A percentile compares a stretch with the other conserved stretches of the same genome.
phyloP scores from a whole-genome alignment of 1,284 basidiomycete genomes.

The Pulveroboletus sp. region DNA sequence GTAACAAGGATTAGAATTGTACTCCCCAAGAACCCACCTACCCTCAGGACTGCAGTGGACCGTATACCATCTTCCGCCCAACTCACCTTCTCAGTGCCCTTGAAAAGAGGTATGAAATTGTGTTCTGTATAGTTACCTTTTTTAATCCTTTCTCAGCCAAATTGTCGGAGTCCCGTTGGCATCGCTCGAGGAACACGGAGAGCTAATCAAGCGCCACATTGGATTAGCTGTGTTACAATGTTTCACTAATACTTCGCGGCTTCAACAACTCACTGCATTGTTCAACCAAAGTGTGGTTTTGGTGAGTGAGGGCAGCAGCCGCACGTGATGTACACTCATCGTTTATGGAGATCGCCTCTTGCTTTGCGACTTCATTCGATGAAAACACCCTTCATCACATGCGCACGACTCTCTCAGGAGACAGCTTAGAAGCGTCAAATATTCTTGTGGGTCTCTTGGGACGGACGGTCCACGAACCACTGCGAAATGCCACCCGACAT shows the following conservation, averaged over 20 bases:
- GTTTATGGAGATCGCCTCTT: slow-evolving; percentile 34
- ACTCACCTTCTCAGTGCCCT: slow-evolving; percentile 21
- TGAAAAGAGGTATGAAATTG: slow-evolving; percentile 23
- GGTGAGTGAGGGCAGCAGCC: slow-evolving; percentile 29
- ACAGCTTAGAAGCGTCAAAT: slow-evolving; percentile 9
- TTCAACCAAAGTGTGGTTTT: slow-evolving; percentile 38
- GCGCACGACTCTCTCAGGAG: neutral
- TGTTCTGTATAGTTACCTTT: neutral
- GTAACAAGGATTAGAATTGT: neutral
- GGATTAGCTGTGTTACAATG: slow-evolving; percentile 38
- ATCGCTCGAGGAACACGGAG: slow-evolving; percentile 35
- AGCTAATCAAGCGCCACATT: slow-evolving; percentile 35
- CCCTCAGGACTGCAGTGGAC: slow-evolving; percentile 21
- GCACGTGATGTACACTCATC: slow-evolving; percentile 3
- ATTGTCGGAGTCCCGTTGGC: slow-evolving; percentile 21
- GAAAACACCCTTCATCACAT: slow-evolving; percentile 25
- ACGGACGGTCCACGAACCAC: slow-evolving; percentile 21
- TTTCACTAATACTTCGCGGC: slow-evolving; percentile 33
- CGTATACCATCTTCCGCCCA: slow-evolving; percentile 23
- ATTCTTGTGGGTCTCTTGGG: slow-evolving; percentile 19
- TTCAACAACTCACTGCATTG: slow-evolving; percentile 39
- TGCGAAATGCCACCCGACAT: slow-evolving; percentile 24
- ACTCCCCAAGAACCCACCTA: neutral
- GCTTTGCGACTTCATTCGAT: slow-evolving; percentile 42
- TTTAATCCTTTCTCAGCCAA: slow-evolving; percentile 17